A percentile compares a stretch with the other conserved stretches of the same genome.
phyloP scores from a whole-genome alignment of 176 grass and related monocot species.

The Aegilops bicornis region DNA sequence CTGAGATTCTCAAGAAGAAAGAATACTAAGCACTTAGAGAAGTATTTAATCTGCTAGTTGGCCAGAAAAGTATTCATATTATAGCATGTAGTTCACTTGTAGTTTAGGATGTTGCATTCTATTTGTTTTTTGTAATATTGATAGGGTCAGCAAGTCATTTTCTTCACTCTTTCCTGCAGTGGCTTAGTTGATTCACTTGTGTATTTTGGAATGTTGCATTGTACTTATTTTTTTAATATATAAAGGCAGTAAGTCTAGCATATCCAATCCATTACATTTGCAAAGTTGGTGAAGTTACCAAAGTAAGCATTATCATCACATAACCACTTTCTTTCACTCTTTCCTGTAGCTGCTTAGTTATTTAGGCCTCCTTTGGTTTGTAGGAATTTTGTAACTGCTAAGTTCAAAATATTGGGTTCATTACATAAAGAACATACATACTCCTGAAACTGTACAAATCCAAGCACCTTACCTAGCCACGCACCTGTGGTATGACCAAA shows the following conservation, averaged over 20 bases:
- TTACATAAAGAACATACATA: not conserved
- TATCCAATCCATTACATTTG: not conserved
- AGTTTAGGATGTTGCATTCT: not conserved
- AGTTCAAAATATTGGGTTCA: not conserved
- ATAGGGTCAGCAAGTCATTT: not conserved
- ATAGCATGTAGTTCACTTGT: not conserved
- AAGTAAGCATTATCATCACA: not conserved
- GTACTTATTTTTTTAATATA: not conserved
- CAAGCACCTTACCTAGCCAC: not conserved
- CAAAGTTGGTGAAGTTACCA: not conserved
- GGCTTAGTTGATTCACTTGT: not conserved
- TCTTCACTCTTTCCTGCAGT: not conserved
- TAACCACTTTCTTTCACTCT: not conserved
- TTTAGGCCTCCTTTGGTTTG: not conserved
- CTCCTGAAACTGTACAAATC: not conserved
- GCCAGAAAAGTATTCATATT: not conserved
- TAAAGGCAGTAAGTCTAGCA: not conserved
- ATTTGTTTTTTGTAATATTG: not conserved
- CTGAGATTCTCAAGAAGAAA: not conserved
- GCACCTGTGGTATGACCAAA: not conserved
- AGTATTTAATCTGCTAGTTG: not conserved
- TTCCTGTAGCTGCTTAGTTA: not conserved
- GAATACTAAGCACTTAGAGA: not conserved
- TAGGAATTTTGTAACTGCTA: not conserved
- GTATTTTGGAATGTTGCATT: not conserved